Evolutionary conservation across 2,329 filamentous ascomycete genomes (phyloP), one percentile per base, ranked within the genome.

Genomic region (Neoscytalidium dimidiatum): DNA sequence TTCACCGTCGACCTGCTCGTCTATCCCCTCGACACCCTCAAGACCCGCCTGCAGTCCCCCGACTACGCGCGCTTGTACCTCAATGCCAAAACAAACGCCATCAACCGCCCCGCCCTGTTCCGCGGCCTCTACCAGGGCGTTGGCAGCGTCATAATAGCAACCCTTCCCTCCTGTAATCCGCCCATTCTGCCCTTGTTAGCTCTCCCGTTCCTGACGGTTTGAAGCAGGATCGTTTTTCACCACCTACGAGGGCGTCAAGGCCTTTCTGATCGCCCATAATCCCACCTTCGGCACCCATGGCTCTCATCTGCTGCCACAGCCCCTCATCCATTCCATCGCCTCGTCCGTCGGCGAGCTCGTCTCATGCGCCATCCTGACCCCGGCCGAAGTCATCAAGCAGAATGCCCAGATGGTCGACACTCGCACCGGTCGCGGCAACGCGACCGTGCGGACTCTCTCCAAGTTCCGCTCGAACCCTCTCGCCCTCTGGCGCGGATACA

Each of bases 301-400:
- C 69, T 72, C 66, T 67, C 69, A 77, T 65, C 66, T 84, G 4
- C 74, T 92, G 0, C 91, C 92, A 0, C 82, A 86, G 58, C 88
- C 92, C 0, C 69, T 92, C 9, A 85, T 93, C 64, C 90, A 97
- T 74, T 85, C 90, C 5, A 78, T 85, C 3, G 90, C 92, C 13
- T 96, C 92, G 1, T 89, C 88, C 1, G 79, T 87, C 17, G 94
- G 90, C 1, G 94, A 97, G 78, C 85, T 93, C 69, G 91, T 92
- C 3, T 94, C 92, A 4, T 97, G 94, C 74, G 83, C 92, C 21
- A 91, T 97, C 67, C 85, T 97, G 38, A 94, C 93, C 0, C 94
- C 93, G 0, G 92, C 92, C 14, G 93, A 97, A 75, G 92, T 96
- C 7, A 86, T 97, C 68, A 97, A 97, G 80, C 93, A 96, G 75